Evolutionary conservation across 345 rosid genomes (phyloP), one percentile per base, ranked within the genome.

Genomic region (Moringa oleifera): DNA sequence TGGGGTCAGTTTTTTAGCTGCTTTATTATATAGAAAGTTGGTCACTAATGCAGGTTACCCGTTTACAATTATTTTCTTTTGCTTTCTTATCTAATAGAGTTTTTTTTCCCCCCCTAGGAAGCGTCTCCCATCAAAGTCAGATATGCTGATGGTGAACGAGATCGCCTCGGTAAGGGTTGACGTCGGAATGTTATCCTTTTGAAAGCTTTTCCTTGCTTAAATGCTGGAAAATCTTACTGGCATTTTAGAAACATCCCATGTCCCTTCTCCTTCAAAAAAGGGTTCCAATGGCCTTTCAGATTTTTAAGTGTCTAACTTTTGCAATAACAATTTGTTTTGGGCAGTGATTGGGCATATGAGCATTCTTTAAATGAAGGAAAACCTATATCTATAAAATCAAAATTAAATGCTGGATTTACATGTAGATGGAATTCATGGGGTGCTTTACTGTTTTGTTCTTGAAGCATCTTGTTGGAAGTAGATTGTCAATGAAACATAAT

Each of bases 121-220:
- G 50, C 23, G 52, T 50, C 53, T 75, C 80, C 88, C 53, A 57
- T 92, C 57, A 80, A 78, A 76, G 93, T 92, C 58, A 81, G 89
- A 75, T 83, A 57, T 79, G 93, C 98, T 50, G 95, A 73, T 67
- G 84, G 81, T 22, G 88, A 87, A 62, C 83, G 85, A 50, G 98
- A 89, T 55, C 80, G 88, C 64, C 31, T 60, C 58, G 85, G 85
- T 78, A 68, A 75, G 75, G 53, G n/a, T 61, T 56, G 57, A 23
- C 37, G 12, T 51, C 23, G 11, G 18, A 58, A 65, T 41, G 11
- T 16, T 56, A 33, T 28, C 33, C 51, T 41, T 69, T 15, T 57
- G 58, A 20, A 66, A 47, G 52, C 6, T 17, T 11, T 53, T 59
- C 49, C 31, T 59, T 8, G 8, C n/a, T 58, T 25, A 24, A 11